Evolutionary conservation across 2,329 filamentous ascomycete species (phyloP).

Genomic region (Trichophyton verrucosum): DNA sequence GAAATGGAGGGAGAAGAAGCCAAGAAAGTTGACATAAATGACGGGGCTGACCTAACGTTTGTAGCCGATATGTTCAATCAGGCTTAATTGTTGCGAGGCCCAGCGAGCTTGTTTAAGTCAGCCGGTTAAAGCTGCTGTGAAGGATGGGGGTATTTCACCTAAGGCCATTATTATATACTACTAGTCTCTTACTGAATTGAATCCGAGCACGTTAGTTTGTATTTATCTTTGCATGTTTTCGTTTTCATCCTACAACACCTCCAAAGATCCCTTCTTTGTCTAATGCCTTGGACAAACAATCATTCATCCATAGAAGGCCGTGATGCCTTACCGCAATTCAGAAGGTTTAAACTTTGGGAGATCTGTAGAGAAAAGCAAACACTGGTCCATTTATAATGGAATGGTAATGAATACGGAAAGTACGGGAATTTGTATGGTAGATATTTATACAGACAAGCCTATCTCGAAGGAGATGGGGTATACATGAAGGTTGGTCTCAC

Average conservation of each 20-base stretch:
- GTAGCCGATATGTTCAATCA: constrained; percentile 42
- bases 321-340: background rate
- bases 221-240: background rate
- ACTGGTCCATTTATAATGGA: background rate
- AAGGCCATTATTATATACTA: background rate
- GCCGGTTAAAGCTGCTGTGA: background rate
- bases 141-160: background rate
- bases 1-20: constrained; percentile 33
- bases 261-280: background rate
- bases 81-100: constrained; percentile 12
- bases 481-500: constrained; percentile 69
- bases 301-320: background rate
- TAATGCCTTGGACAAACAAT: background rate
- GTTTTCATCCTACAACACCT: background rate
- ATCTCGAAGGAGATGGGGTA: constrained; percentile 41
- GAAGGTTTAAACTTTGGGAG: background rate
- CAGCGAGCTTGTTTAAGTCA: background rate
- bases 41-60: constrained; percentile 40
- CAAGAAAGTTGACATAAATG: constrained; percentile 33
- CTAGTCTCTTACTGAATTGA: background rate
- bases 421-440: background rate
- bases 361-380: background rate
- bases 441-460: constrained; percentile 1
- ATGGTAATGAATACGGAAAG: background rate
- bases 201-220: background rate